A percentile compares a stretch with the other conserved stretches of the same genome.
phyloP scores from a whole-genome alignment of 2,329 filamentous ascomycete species.

The Clonostachys rosea region DNA sequence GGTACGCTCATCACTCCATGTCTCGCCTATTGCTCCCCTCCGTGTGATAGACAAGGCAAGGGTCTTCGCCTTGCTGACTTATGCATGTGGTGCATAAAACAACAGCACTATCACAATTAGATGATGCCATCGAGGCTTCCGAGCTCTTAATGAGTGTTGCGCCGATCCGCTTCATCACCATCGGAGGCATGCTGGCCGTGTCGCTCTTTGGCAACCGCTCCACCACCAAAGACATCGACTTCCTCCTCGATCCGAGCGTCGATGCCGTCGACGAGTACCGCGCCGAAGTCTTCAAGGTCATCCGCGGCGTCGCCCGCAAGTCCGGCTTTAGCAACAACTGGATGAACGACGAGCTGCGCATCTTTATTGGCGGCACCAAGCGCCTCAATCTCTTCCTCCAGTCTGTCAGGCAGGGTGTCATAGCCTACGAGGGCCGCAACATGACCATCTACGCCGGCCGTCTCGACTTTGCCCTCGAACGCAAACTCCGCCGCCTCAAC shows the following conservation, averaged over 20 bases:
- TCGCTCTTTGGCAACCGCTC: slow-evolving; percentile 8
- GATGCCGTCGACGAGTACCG: slow-evolving; percentile 10
- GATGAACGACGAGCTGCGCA: slow-evolving; percentile 12
- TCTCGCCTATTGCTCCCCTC: no score
- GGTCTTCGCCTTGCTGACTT: no score
- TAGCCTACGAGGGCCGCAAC: slow-evolving; percentile 8
- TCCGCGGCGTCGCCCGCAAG: slow-evolving; percentile 4
- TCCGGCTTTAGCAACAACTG: slow-evolving; percentile 6
- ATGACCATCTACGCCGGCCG: slow-evolving; percentile 10
- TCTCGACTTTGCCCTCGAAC: slow-evolving; percentile 11
- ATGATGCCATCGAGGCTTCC: slow-evolving; percentile 8
- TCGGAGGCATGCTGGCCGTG: slow-evolving; percentile 11
- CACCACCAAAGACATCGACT: slow-evolving; percentile 11
- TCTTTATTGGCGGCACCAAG: slow-evolving; percentile 7
- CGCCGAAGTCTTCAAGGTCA: slow-evolving; percentile 5
- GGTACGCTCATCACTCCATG: no score
- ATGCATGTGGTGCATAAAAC: no score
- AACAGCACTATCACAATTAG: slow-evolving; percentile 4
- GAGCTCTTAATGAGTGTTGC: slow-evolving; percentile 11
- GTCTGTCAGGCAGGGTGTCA: slow-evolving; percentile 9
- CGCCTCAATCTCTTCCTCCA: slow-evolving; percentile 10
- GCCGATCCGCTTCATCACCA: slow-evolving; percentile 13
- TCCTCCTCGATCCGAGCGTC: slow-evolving; percentile 13
- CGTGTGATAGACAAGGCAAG: no score
- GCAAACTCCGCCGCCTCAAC: slow-evolving; percentile 10